Evolutionary conservation across 1,139 yeast species (phyloP).

Genomic region (Debaryomyces nepalensis): DNA sequence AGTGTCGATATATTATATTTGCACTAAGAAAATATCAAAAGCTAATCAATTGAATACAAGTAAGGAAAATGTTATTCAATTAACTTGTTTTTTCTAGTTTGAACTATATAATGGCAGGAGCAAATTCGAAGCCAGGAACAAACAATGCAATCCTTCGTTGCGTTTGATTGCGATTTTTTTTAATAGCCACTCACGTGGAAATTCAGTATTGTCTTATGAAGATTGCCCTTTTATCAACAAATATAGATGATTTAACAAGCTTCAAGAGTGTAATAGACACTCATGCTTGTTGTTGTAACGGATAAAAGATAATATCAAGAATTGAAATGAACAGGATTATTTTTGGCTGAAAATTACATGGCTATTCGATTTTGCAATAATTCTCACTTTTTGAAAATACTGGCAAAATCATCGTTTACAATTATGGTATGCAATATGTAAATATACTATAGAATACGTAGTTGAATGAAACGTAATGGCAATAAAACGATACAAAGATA

Average conservation of each 20-base stretch:
- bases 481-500: too few relatives aligned
- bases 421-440: too few relatives aligned
- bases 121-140: slow-evolving; percentile 8
- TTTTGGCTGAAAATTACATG: neutral
- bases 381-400: neutral
- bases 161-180: slow-evolving; percentile 9
- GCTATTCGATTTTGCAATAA: slow-evolving; percentile 6
- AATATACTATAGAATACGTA: neutral
- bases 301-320: neutral
- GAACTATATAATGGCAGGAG: slow-evolving; percentile 5
- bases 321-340: neutral
- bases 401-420: too few relatives aligned
- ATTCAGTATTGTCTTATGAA: neutral
- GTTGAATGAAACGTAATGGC: too few relatives aligned
- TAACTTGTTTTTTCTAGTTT: slow-evolving; percentile 5
- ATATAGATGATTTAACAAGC: too few relatives aligned
- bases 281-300: too few relatives aligned
- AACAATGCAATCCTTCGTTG: slow-evolving; percentile 7
- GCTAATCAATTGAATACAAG: slow-evolving; percentile 7
- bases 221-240: neutral
- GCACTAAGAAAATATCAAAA: slow-evolving; percentile 7
- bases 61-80: neutral
- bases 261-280: too few relatives aligned
- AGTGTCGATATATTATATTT: slow-evolving; percentile 7
- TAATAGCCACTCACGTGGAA: slow-evolving; percentile 11